Percentiles rank a stretch among this genome's conserved stretches.
These are phyloP conservation scores for Citrus cavaleriei DNA, from an alignment of 345 rosid species.

Conservation along the genomic window DNA sequence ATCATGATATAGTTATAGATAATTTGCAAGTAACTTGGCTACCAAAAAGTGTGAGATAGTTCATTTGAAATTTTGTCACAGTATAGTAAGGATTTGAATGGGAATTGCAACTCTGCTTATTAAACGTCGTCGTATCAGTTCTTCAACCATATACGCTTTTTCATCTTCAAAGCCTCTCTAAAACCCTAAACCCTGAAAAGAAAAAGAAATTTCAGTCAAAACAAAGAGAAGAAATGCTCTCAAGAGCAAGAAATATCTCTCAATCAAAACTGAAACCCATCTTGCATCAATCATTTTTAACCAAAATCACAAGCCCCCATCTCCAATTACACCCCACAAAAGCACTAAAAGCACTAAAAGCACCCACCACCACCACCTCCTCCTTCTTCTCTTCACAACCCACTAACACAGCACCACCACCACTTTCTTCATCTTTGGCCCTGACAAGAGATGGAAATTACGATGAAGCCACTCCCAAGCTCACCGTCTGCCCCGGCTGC, in stretches of 20 bases:
- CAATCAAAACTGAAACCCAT: constrained; percentile 50
- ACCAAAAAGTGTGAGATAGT: no score
- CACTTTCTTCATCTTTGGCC: constrained; percentile 18
- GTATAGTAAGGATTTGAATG: no score
- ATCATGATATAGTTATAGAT: no score
- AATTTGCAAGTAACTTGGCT: no score
- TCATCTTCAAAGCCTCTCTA: not conserved
- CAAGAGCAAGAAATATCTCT: constrained; percentile 43
- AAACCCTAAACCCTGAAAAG: constrained; percentile 14
- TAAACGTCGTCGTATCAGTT: no score
- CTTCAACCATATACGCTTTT: rapidly evolving
- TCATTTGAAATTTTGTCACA: no score
- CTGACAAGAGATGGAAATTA: constrained; percentile 80
- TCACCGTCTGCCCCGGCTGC: constrained; percentile 86
- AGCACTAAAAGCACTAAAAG: constrained; percentile 5
- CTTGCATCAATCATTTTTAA: constrained; percentile 22
- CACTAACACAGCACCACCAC: not conserved
- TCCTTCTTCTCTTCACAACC: constrained; percentile 31
- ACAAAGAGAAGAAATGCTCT: constrained; percentile 23
- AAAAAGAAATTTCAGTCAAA: no score
- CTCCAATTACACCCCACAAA: constrained; percentile 12
- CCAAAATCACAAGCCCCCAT: not conserved
- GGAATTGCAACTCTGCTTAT: no score
- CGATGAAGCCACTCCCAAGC: constrained; percentile 48
- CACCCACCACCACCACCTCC: not conserved